phyloP scores from a whole-genome alignment of 1,284 basidiomycete species.

The Thecaphora frezii region DNA sequence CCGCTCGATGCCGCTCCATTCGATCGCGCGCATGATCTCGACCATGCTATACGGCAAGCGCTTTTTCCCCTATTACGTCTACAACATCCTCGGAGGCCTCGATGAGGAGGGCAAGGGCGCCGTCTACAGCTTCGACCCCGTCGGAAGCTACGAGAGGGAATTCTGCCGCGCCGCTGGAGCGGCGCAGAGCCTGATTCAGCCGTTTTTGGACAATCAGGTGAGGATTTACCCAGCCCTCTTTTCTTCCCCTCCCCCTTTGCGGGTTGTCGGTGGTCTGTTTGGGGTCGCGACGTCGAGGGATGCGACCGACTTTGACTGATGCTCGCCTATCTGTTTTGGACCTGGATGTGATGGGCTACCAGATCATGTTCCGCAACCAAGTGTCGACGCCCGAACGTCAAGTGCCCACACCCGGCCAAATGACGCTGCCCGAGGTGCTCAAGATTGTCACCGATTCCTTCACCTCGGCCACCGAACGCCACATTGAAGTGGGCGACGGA shows the following conservation, averaged over 20 bases:
- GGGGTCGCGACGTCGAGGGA: no score
- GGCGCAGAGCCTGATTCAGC: slow-evolving; percentile 56
- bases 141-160: slow-evolving; percentile 56
- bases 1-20: slow-evolving; percentile 52
- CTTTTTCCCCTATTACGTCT: slow-evolving; percentile 59
- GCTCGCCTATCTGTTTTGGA: no score
- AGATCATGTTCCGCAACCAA: slow-evolving; percentile 58
- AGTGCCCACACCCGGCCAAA: slow-evolving; percentile 50
- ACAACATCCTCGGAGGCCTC: slow-evolving; percentile 58
- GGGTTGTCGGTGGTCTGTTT: no score
- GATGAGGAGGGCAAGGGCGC: slow-evolving; percentile 57
- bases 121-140: slow-evolving; percentile 57
- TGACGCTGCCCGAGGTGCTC: slow-evolving; percentile 46
- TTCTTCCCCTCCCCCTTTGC: no score
- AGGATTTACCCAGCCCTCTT: no score
- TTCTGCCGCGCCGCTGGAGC: slow-evolving; percentile 57
- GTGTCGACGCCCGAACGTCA: slow-evolving; percentile 36
- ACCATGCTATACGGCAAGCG: slow-evolving; percentile 58
- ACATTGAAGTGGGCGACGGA: slow-evolving; percentile 58
- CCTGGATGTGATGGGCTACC: no score
- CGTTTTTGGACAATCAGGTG: slow-evolving; percentile 56
- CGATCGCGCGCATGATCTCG: slow-evolving; percentile 56
- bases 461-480: slow-evolving; percentile 55
- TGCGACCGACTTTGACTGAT: no score
- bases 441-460: slow-evolving; percentile 55